Conservation (phyloP, 176 grass and related monocot species). For the Cymbopogon citratus region DNA sequence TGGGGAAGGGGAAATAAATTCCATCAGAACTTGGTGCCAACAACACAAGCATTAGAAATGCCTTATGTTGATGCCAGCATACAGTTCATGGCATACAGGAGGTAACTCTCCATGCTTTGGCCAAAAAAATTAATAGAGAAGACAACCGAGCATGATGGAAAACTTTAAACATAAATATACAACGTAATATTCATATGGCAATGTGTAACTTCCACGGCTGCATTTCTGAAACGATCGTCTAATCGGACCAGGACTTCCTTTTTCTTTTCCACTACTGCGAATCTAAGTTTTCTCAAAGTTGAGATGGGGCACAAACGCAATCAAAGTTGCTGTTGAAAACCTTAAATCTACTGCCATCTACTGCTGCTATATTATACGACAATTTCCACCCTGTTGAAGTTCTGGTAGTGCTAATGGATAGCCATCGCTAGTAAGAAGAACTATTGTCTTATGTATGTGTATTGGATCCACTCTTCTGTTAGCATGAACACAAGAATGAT, state of each 20-base stretch:
- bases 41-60: neutral
- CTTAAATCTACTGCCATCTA: too few relatives aligned
- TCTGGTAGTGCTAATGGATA: too few relatives aligned
- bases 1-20: neutral
- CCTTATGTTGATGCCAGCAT: neutral
- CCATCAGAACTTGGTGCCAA: neutral
- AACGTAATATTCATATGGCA: neutral
- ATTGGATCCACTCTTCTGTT: neutral
- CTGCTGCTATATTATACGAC: too few relatives aligned
- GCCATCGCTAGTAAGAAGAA: neutral
- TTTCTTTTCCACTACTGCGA: too few relatives aligned
- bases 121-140: neutral
- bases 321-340: too few relatives aligned
- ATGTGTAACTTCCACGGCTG: neutral
- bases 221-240: neutral
- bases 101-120: neutral
- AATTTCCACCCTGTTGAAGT: too few relatives aligned
- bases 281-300: too few relatives aligned
- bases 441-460: neutral
- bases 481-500: neutral
- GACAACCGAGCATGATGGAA: neutral
- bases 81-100: neutral
- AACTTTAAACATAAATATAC: neutral
- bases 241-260: too few relatives aligned
- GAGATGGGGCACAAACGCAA: too few relatives aligned